phyloP scores from a whole-genome alignment of 768 basidiomycete species.

The Mycena pura region DNA sequence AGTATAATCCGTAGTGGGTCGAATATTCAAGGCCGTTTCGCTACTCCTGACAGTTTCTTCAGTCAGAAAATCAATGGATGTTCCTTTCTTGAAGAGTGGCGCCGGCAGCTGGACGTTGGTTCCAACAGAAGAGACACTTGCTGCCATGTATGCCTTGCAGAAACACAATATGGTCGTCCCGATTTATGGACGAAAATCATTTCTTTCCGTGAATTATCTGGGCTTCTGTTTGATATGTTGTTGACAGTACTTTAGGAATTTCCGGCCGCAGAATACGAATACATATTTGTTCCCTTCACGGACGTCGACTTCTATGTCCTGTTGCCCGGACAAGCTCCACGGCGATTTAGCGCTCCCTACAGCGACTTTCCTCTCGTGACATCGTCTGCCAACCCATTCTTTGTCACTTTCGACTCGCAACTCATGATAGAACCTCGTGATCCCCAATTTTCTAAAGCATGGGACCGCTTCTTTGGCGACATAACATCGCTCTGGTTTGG shows the following conservation, averaged over 20 bases:
- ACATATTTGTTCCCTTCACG: constrained; percentile 2
- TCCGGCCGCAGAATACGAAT: neutral
- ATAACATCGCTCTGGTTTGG: neutral
- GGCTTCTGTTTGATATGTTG: neutral
- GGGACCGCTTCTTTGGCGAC: neutral
- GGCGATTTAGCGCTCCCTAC: neutral
- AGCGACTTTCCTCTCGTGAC: constrained; percentile 1
- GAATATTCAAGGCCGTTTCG: no score
- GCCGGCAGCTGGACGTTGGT: neutral
- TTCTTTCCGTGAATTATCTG: neutral
- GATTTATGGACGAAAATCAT: neutral
- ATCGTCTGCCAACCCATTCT: constrained; percentile 4
- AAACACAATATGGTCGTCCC: neutral
- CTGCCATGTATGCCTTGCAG: neutral
- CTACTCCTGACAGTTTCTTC: neutral
- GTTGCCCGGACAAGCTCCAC: neutral
- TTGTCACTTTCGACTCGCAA: neutral
- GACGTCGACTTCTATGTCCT: neutral
- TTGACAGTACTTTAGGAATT: neutral
- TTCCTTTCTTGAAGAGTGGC: no score
- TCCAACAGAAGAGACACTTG: constrained; percentile 6
- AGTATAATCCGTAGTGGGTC: neutral
- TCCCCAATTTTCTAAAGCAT: neutral
- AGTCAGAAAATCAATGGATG: neutral
- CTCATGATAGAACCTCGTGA: neutral